Percentiles rank a stretch among this genome's conserved stretches.
phyloP scores from a whole-genome alignment of 225 moss, liverwort and hornwort genomes.

The Thuidium tamariscinum region DNA sequence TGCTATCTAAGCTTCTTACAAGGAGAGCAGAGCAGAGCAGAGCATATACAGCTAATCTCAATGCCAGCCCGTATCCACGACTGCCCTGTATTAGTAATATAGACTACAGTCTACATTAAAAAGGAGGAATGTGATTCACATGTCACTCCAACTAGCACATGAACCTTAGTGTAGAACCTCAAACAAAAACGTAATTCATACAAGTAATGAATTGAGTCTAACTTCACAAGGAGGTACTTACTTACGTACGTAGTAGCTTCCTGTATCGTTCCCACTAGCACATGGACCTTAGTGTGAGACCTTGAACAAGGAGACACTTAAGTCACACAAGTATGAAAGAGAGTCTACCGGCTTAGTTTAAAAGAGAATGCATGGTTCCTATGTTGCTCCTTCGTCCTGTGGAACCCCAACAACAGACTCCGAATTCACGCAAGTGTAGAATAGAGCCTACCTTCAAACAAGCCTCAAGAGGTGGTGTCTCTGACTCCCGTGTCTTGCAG shows the following conservation, averaged over 20 bases:
- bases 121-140: not conserved
- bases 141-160: not conserved
- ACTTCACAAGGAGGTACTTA: not conserved
- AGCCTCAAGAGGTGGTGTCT: not conserved
- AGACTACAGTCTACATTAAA: not conserved
- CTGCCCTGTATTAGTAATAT: not conserved
- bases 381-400: not conserved
- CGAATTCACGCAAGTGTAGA: not conserved
- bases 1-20: not conserved
- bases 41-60: not conserved
- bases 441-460: not conserved
- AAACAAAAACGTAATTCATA: no score
- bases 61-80: not conserved
- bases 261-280: not conserved
- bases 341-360: not conserved
- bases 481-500: not conserved
- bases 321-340: not conserved
- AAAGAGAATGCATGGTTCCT: not conserved
- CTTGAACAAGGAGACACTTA: not conserved
- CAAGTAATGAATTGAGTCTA: not conserved
- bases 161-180: not conserved
- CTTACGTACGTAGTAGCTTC: not conserved
- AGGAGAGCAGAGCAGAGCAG: not conserved
- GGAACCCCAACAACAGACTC: not conserved
- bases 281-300: not conserved